Evolutionary conservation across 192 early-diverging fungal species (phyloP), one percentile per base, ranked within the genome.

Genomic region (Linnemannia schmuckeri): DNA sequence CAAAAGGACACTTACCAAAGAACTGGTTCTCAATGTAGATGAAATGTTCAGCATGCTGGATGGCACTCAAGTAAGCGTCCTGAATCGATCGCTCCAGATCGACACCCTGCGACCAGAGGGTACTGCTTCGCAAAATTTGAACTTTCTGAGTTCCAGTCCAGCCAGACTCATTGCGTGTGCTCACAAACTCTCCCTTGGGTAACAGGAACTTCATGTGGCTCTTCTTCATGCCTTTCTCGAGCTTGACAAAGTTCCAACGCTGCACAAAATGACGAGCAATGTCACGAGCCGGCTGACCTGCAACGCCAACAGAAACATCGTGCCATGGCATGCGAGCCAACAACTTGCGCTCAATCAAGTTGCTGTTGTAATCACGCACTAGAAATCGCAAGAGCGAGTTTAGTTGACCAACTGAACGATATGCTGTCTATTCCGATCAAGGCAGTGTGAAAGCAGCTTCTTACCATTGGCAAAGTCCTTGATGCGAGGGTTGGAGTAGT

Each of bases 1-100:
- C 27, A 30, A 49, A 17, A 1, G 15, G 4, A 49, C 35, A 75
- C 92, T 81, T 92, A 93, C 92, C 93, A 88, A 98, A 98, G 91
- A 98, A 98, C 83, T 98, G 97, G 87, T 98, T 97, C 85, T 98
- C 97, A 76, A 98, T 97, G 89, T 98, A 98, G n/a, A 98, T 90
- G 88, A 95, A 97, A 80, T 98, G 96, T 80, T 96, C 90, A 24
- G 97, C 94, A 42, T 92, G 84, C 33, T 80, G 81, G 87, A 98
- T 98, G 71, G 91, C 90, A 57, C 93, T 89, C 77, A 95, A 80
- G 84, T 98, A 98, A 22, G 97, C 97, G 55, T 93, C 95, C 70
- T 95, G 92, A 75, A 98, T 97, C 18, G 95, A 95, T 79, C 91
- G 91, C 88, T 96, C 88, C 40, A 83, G 12, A 35, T 79, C 89